Conservation (phyloP, 371 early-diverging fungal species). For the Funneliformis caledonium region DNA sequence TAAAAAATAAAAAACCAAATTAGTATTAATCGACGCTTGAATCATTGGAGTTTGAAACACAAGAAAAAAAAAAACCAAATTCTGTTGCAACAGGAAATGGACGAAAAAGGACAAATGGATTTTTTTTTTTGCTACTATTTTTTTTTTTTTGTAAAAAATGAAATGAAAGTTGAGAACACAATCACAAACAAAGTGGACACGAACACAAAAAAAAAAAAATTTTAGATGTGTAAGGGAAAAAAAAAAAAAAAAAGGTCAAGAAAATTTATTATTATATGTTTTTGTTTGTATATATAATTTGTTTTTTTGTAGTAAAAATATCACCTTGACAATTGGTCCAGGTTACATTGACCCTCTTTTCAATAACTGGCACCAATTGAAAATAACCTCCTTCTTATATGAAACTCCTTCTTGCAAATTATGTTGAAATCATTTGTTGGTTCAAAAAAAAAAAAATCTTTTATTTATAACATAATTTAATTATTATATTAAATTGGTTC, state of each 20-base stretch:
- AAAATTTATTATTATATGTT: not conserved
- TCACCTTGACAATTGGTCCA: not conserved
- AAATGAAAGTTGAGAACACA: too few relatives aligned
- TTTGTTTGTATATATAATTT: not conserved
- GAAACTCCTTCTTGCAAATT: not conserved
- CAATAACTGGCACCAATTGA: constrained; percentile 2
- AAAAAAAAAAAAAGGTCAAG: too few relatives aligned
- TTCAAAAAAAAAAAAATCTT: too few relatives aligned
- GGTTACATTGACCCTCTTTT: too few relatives aligned
- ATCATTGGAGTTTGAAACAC: not conserved
- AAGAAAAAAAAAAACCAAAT: not conserved
- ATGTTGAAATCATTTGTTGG: too few relatives aligned
- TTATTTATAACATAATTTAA: too few relatives aligned
- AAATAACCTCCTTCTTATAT: not conserved
- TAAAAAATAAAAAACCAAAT: not conserved
- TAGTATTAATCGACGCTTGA: too few relatives aligned
- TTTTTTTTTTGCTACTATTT: constrained; percentile 5
- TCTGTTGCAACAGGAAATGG: constrained; percentile 19
- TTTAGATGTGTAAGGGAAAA: too few relatives aligned
- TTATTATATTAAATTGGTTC: too few relatives aligned
- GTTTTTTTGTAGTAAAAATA: not conserved
- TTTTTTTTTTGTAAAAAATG: not conserved
- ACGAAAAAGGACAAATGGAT: constrained; percentile 34
- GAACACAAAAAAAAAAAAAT: not conserved
- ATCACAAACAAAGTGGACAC: too few relatives aligned